These are phyloP conservation scores for Curvularia eragrostidis DNA, from an alignment of 2,329 filamentous ascomycete species.

Conservation along the genomic window DNA sequence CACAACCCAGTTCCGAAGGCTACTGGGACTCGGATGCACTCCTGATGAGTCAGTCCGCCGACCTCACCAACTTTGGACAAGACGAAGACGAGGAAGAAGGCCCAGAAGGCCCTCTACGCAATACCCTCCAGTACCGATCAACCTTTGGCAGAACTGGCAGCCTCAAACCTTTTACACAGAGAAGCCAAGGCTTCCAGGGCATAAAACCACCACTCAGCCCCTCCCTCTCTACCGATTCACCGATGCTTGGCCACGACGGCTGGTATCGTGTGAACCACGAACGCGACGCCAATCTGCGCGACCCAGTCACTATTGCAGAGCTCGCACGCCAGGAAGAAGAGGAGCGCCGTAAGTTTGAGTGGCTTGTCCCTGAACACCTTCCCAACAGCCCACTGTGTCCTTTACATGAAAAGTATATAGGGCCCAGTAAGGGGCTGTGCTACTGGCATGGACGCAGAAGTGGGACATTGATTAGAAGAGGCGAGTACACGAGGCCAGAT, in stretches of 20 bases:
- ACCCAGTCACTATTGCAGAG: conserved; percentile 15
- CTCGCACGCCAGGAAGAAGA: conserved; percentile 29
- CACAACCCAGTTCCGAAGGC: conserved; percentile 23
- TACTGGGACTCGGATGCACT: conserved; percentile 48
- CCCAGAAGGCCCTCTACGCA: conserved; percentile 25
- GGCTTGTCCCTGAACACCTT: conserved; percentile 55
- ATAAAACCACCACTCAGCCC: conserved; percentile 12
- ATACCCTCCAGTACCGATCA: background rate
- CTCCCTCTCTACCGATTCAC: background rate
- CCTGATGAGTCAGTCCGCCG: conserved; percentile 40
- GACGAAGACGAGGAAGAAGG: conserved; percentile 31
- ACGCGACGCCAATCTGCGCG: conserved; percentile 3
- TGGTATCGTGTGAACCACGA: conserved; percentile 25
- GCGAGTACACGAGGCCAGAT: conserved; percentile 14
- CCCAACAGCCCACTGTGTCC: conserved; percentile 55
- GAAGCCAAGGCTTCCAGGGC: conserved; percentile 15
- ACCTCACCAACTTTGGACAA: conserved; percentile 15
- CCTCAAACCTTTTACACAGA: conserved; percentile 4
- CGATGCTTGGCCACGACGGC: conserved; percentile 16
- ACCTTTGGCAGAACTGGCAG: conserved; percentile 11
- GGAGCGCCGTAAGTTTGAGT: conserved; percentile 45
- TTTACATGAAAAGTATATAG: conserved; percentile 48
- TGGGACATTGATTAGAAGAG: conserved; percentile 37
- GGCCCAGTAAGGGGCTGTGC: conserved; percentile 50
- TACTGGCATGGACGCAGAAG: conserved; percentile 48